Evolutionary conservation across 352 stramenopile species (phyloP).

Genomic region (Blastocystis sp.): DNA sequence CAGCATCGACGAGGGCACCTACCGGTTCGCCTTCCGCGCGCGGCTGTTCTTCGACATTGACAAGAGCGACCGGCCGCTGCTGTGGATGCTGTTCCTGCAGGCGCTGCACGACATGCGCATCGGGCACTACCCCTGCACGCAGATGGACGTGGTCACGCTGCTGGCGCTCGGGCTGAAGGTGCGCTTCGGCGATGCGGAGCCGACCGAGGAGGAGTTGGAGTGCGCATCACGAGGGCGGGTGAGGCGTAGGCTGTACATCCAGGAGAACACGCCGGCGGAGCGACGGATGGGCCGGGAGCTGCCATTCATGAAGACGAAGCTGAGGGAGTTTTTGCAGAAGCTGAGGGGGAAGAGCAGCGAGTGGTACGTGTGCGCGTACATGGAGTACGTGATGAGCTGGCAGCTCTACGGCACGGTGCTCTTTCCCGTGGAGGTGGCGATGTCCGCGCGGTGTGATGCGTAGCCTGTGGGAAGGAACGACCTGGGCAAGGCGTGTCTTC

Average conservation of each 20-base stretch:
- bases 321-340: constrained; percentile 18
- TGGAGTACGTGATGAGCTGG: constrained; percentile 67
- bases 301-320: constrained; percentile 2
- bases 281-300: neutral
- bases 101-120: constrained; percentile 15
- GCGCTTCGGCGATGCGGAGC: neutral
- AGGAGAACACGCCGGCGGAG: neutral
- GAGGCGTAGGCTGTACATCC: neutral
- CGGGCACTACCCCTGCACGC: constrained; percentile 33
- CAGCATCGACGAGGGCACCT: neutral
- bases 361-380: constrained; percentile 55
- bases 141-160: constrained; percentile 41
- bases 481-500: constrained; percentile 22
- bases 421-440: constrained; percentile 26
- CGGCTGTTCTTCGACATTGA: constrained; percentile 46
- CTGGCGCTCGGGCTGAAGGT: constrained; percentile 3
- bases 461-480: constrained; percentile 65
- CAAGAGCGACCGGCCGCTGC: neutral
- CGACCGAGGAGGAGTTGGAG: constrained; percentile 3
- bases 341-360: constrained; percentile 8
- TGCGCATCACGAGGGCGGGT: neutral
- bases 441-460: neutral
- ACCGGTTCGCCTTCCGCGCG: constrained; percentile 28
- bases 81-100: constrained; percentile 48
- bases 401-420: constrained; percentile 50